phyloP scores from a whole-genome alignment of 257 asterid species.

The Nicotiana sylvestris region DNA sequence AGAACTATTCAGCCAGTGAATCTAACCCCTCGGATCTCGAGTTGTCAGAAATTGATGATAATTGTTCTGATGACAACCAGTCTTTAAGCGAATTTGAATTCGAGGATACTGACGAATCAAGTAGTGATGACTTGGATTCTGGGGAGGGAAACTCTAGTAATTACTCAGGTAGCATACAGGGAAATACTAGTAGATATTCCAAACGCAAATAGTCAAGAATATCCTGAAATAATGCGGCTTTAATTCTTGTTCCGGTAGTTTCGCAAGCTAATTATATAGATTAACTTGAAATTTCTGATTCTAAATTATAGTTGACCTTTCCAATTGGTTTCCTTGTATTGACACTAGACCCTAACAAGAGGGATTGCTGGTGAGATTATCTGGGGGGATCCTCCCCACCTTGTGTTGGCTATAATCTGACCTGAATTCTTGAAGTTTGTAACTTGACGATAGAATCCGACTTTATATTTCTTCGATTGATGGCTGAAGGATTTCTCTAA shows the following conservation, averaged over 20 bases:
- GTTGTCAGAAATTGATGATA: slow-evolving; percentile 31
- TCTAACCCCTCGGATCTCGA: slow-evolving; percentile 27
- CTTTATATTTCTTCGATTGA: neutral
- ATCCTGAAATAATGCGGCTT: neutral
- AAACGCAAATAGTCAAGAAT: neutral
- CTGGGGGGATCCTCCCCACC: neutral
- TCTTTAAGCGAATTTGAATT: slow-evolving; percentile 18
- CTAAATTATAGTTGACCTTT: neutral
- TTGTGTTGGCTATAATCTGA: neutral
- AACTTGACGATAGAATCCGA: neutral
- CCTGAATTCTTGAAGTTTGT: neutral
- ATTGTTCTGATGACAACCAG: slow-evolving; percentile 11
- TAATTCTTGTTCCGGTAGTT: neutral
- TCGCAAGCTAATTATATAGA: neutral
- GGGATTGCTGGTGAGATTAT: neutral
- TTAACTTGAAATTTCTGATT: neutral
- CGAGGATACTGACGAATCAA: slow-evolving; percentile 22
- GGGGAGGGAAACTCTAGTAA: slow-evolving; percentile 16
- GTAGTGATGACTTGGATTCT: slow-evolving; percentile 12
- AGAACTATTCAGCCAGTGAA: slow-evolving; percentile 11
- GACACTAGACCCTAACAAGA: neutral
- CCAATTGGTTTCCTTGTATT: neutral
- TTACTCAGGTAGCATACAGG: neutral
- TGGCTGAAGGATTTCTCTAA: neutral
- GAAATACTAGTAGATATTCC: neutral